Evolutionary conservation across 2,329 filamentous ascomycete genomes (phyloP).

Genomic region (Colletotrichum paranaense): DNA sequence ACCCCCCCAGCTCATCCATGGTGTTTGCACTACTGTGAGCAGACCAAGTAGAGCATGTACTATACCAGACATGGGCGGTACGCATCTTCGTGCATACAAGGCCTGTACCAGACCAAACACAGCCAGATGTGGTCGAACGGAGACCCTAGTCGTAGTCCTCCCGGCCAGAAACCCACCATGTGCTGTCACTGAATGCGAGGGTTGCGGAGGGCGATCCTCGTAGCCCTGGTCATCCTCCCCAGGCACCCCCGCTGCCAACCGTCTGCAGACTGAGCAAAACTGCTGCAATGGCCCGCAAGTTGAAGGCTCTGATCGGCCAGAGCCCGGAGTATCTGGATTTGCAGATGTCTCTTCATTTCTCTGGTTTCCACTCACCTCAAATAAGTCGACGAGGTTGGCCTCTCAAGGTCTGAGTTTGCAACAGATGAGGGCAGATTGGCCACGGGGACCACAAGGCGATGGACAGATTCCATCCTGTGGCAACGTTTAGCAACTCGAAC

Average conservation of each 20-base stretch:
- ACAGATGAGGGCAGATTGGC: neutral
- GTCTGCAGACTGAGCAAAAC: constrained; percentile 20
- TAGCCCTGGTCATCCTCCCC: constrained; percentile 17
- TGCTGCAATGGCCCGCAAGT: constrained; percentile 4
- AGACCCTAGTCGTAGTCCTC: constrained; percentile 11
- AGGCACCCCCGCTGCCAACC: constrained; percentile 4
- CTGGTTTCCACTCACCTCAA: neutral
- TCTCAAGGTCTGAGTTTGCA: neutral
- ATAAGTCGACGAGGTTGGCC: neutral
- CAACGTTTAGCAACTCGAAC: neutral
- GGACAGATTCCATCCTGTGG: neutral
- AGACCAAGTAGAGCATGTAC: constrained; percentile 26
- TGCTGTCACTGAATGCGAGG: constrained; percentile 26
- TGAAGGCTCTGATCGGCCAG: constrained; percentile 12
- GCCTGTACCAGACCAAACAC: constrained; percentile 22
- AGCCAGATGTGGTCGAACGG: constrained; percentile 16
- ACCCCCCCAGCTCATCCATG: constrained; percentile 9
- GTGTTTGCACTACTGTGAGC: constrained; percentile 28
- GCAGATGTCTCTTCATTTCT: neutral
- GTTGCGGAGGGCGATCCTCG: constrained; percentile 21
- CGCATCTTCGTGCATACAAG: constrained; percentile 18
- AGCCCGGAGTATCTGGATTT: neutral
- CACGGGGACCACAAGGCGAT: neutral
- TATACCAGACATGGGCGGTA: constrained; percentile 17
- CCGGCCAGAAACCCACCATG: constrained; percentile 10